Conservation (phyloP, 2,329 filamentous ascomycete species). For the Penicillium sp. region DNA sequence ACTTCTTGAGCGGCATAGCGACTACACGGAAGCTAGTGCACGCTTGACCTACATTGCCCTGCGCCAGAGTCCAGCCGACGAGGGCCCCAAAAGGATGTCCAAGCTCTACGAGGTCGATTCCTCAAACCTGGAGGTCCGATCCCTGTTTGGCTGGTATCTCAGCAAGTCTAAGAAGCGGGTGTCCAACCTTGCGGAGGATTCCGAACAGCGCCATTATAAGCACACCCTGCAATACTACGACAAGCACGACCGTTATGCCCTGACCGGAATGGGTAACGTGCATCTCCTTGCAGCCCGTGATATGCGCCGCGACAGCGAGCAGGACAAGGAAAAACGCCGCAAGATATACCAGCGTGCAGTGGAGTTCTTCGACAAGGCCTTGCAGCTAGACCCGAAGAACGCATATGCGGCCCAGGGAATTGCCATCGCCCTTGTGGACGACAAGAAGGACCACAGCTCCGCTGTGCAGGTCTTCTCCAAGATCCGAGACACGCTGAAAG, state of each 20-base stretch:
- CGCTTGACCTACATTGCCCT: constrained; percentile 89
- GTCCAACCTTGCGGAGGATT: constrained; percentile 81
- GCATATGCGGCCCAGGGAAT: constrained; percentile 96
- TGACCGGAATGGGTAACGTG: constrained; percentile 98
- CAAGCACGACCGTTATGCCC: constrained; percentile 96
- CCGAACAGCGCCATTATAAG: constrained; percentile 93
- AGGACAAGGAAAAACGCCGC: constrained; percentile 87
- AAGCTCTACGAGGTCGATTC: constrained; percentile 85
- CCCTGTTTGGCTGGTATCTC: constrained; percentile 93
- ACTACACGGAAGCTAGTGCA: constrained; percentile 90
- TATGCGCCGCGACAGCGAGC: constrained; percentile 88
- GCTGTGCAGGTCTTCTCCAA: constrained; percentile 89
- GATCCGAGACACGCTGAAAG: constrained; percentile 85
- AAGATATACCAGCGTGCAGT: constrained; percentile 88
- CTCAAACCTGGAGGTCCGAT: constrained; percentile 85
- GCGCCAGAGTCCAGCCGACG: constrained; percentile 77
- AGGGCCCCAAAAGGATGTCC: constrained; percentile 82
- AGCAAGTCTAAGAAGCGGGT: constrained; percentile 85
- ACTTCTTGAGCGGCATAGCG: constrained; percentile 78
- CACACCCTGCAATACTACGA: constrained; percentile 92
- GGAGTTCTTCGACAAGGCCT: constrained; percentile 97
- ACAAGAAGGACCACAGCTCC: constrained; percentile 83
- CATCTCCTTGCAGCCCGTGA: constrained; percentile 85
- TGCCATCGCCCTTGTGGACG: constrained; percentile 90
- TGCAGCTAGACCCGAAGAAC: constrained; percentile 93